Base-by-base conservation (phyloP, 2,329 filamentous ascomycete genomes). In the Epichloe sylvatica region DNA sequence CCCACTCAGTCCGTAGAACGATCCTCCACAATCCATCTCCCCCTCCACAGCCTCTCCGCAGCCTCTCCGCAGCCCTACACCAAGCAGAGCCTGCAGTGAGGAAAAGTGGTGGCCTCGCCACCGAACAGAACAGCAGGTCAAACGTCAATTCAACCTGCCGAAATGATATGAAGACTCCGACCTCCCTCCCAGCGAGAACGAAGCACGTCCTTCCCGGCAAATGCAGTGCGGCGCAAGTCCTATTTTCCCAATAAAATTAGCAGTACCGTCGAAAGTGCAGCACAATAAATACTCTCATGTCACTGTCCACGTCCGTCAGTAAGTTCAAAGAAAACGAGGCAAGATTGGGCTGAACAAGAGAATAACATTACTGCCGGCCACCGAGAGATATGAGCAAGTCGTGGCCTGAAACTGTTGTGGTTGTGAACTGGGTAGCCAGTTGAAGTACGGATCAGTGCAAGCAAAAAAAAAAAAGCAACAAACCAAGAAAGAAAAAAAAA, bases 51-150 rank as follows among this genome's bases (percentile, higher is more conserved):
- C 23, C 23, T 21, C 23, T 23, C 23, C 23, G 1, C 23, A 23
- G 23, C 72, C 75, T 75, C 75, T 70, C 74, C 69, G 57, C 73
- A 69, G 58, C 71, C 65, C 61, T 64, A 63, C 73, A 50, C 64
- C 52, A 67, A 68, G 72, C 69, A 64, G 58, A 61, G 64, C 57
- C 55, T 66, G 70, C 66, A 74, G 72, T 73, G 75, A 76, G 74
- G 72, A 75, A 75, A 74, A 64, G 57, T 59, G 54, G 54, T 57
- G 59, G 42, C 57, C 52, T 49, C 54, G 52, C 51, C 46, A 46
- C 51, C 40, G 44, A 44, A 12, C 34, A 15, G 44, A 44, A 12
- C 34, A 15, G 33, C 49, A 46, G 17, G 38, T 19, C 43, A 34
- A 39, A 21, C 37, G 23, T 17, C 5, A n/a, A 21, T 23, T n/a